Base-by-base conservation (phyloP, 352 stramenopile species). In the Phytophthora fragariae region DNA sequence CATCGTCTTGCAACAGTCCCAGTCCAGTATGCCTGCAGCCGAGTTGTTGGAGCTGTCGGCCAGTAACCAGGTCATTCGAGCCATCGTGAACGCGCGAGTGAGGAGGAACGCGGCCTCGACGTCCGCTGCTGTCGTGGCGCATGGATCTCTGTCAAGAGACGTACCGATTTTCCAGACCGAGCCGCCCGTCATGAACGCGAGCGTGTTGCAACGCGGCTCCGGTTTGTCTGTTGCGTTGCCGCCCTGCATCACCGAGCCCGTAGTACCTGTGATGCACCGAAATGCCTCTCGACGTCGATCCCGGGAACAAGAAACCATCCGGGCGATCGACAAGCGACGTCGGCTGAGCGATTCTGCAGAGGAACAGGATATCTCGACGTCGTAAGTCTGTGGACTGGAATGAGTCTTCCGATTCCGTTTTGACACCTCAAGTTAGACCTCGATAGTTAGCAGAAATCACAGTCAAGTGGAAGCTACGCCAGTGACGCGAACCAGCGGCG, bases 1-100 rank as follows among this genome's bases (percentile, higher is more conserved):
- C 39, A 95, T 97, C 73, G 92, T 97, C 53, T 63, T 97, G 62
- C 90, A 95, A 71, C 86, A 95, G 65, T 92, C 85, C 2, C 90
- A 97, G 41, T 90, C 90, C 29, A 82, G 81, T 41, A 87, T 97
- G 80, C 85, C 90, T 1, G 86, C 87, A 3, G 75, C 79, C 6
- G 88, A 97, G 65, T 67, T 97, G 65, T 76, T 95, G 12, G 88
- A 97, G 66, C 66, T 95, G 27, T 88, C 90, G 2, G 87, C 90
- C 5, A 94, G 87, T 63, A 94, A 95, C 66, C 90, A 95, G 75
- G 86, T 95, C 68, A 95, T 97, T 46, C 88, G 87, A 63, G 90
- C 90, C 3, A 83, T 97, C 31, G 90, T 97, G 52, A 97, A 97
- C 52, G 90, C 90, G 15, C 84, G 88, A 19, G 90, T 97, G 68